Percentiles rank a stretch among this genome's conserved stretches.
Evolutionary conservation across 2,329 filamentous ascomycete genomes (phyloP).

Genomic region (Falciphora oryzae): DNA sequence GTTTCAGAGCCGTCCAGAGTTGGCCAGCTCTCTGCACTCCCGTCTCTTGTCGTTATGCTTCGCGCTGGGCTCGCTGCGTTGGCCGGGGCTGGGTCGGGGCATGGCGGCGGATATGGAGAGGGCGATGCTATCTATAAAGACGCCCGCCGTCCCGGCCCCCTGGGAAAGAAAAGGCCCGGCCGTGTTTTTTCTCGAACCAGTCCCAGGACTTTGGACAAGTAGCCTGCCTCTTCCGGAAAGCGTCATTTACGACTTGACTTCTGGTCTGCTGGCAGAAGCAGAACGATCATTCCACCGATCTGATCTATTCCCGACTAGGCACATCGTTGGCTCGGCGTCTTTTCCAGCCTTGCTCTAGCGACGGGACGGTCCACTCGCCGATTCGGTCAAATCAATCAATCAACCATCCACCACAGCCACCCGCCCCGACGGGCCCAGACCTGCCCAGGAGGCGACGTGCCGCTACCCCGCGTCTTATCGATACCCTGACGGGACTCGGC

Average conservation of each 20-base stretch:
- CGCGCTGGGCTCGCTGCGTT: no score
- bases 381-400: no score
- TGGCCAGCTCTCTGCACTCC: neutral
- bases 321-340: neutral
- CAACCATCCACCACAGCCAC: no score
- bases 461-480: neutral
- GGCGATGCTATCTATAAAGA: neutral
- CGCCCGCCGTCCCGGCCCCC: no score
- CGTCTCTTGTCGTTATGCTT: neutral
- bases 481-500: neutral
- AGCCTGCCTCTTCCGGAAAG: no score
- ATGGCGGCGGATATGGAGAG: neutral
- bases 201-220: neutral
- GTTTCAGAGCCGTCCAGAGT: neutral
- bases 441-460: no score
- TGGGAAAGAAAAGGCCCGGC: no score
- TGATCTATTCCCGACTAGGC: neutral
- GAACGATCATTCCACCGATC: neutral
- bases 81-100: no score
- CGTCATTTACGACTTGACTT: neutral
- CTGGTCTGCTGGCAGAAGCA: neutral
- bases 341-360: neutral
- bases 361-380: neutral
- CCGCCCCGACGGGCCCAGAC: neutral
- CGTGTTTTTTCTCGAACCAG: neutral